A percentile compares a stretch with the other conserved stretches of the same genome.
These are phyloP conservation scores for Austroboletus niveus DNA, from an alignment of 1,284 basidiomycete species.

Conservation along the genomic window DNA sequence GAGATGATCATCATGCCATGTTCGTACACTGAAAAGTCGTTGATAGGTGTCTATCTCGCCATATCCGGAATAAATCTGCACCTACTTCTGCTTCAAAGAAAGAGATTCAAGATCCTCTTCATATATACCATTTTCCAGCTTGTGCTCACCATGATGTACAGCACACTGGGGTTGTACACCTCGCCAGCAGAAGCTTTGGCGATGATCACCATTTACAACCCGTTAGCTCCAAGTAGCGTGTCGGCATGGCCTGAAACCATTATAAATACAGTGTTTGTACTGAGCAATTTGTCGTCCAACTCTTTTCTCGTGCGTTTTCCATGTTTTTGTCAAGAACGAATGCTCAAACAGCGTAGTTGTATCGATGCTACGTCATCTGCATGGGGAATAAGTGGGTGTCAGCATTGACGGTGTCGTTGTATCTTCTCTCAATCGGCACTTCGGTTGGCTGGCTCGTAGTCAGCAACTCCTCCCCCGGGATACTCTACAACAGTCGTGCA, in stretches of 20 bases:
- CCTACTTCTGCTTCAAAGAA: conserved; percentile 7
- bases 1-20: no score
- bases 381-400: conserved; percentile 5
- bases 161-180: conserved; percentile 14
- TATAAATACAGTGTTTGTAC: conserved; percentile 12
- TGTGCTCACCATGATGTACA: conserved; percentile 19
- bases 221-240: conserved; percentile 7
- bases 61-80: conserved; percentile 14
- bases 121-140: conserved; percentile 15
- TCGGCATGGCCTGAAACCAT: conserved; percentile 19
- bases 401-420: conserved; percentile 4
- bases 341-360: not conserved
- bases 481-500: conserved; percentile 7
- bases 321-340: not conserved
- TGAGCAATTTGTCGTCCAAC: conserved; percentile 24
- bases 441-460: conserved; percentile 18
- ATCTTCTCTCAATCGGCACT: conserved; percentile 16
- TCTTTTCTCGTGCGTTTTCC: conserved; percentile 14
- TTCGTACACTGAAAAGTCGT: no score
- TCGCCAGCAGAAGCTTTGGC: conserved; percentile 15
- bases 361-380: conserved; percentile 20
- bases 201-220: conserved; percentile 13
- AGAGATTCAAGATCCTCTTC: not conserved
- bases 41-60: conserved; percentile 18
- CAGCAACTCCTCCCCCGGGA: not conserved